These are phyloP conservation scores for Sporothrix mexicana DNA, from an alignment of 2,329 filamentous ascomycete genomes.

Conservation along the genomic window DNA sequence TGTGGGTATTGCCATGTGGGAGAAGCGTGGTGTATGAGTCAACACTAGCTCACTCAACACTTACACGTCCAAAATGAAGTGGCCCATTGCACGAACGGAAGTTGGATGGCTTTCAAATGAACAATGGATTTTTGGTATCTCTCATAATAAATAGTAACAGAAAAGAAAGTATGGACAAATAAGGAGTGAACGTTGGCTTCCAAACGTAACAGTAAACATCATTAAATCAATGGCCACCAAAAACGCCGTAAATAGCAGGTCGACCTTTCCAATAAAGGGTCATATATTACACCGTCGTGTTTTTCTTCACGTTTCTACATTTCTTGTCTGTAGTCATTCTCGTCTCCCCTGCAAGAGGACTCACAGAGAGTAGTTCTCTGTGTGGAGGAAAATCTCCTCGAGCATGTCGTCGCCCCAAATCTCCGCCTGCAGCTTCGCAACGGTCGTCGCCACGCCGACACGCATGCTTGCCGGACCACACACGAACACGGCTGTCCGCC, in stretches of 20 bases:
- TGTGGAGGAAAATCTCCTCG: conserved; percentile 92
- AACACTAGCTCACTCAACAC: no score
- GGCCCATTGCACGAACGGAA: no score
- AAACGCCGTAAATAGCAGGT: not conserved
- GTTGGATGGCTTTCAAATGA: not conserved
- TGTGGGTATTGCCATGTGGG: no score
- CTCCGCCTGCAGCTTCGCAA: conserved; percentile 79
- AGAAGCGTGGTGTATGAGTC: no score
- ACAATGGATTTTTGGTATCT: not conserved
- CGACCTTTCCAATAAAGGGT: not conserved
- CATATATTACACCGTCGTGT: conserved; percentile 4
- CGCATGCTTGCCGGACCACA: conserved; percentile 89
- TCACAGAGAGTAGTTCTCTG: conserved; percentile 92
- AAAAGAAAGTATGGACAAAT: not conserved
- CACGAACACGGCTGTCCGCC: conserved; percentile 86
- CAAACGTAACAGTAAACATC: not conserved
- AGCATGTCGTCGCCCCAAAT: conserved; percentile 79
- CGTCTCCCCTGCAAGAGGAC: no score
- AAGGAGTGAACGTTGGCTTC: conserved; percentile 1
- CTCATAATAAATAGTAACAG: not conserved
- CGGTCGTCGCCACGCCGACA: conserved; percentile 83
- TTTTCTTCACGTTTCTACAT: no score
- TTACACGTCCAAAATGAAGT: no score
- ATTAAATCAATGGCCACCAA: not conserved
- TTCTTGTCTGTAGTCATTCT: no score